phyloP scores from a whole-genome alignment of 148 eudicot genomes.

The Selenicereus undatus region DNA sequence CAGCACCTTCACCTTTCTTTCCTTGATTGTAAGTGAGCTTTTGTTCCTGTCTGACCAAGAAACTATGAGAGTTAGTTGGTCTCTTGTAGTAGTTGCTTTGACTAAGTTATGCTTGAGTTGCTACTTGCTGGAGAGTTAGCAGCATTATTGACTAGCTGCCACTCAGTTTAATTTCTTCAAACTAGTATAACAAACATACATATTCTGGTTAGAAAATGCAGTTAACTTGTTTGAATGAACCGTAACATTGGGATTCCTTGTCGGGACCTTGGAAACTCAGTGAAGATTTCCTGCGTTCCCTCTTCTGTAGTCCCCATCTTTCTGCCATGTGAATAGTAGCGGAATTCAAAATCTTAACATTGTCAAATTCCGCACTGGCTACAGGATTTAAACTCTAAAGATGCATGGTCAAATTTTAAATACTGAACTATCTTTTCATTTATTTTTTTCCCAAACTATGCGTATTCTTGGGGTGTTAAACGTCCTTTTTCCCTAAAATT shows the following conservation, averaged over 20 bases:
- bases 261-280: background rate
- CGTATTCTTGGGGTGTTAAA: background rate
- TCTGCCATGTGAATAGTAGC: background rate
- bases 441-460: background rate
- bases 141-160: background rate
- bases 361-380: too few species aligned
- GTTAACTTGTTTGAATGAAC: background rate
- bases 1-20: background rate
- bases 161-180: background rate
- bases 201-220: background rate
- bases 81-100: background rate
- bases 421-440: background rate
- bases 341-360: background rate
- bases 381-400: too few species aligned
- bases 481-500: background rate
- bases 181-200: background rate
- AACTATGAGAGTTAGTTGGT: background rate
- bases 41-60: background rate
- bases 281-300: background rate
- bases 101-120: background rate
- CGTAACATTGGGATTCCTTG: background rate
- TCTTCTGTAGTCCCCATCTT: background rate
- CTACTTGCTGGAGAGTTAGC: background rate
- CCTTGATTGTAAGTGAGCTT: background rate
- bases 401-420: background rate